Evolutionary conservation across 371 early-diverging fungal genomes (phyloP).

Genomic region (Mortierella polycephala): DNA sequence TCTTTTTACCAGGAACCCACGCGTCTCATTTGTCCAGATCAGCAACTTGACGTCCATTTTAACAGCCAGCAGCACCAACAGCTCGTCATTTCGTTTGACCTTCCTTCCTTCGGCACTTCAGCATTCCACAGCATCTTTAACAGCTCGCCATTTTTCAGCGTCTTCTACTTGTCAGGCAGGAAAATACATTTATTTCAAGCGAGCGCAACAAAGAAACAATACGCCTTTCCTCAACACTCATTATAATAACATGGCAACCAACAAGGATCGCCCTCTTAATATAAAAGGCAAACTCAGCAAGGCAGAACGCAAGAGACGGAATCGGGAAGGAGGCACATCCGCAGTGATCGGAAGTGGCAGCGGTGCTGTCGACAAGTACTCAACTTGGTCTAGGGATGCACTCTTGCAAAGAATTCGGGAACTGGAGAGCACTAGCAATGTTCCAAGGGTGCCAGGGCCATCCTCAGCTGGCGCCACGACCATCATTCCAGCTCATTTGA

Average conservation of each 20-base stretch:
- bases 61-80: neutral
- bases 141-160: constrained; percentile 10
- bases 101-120: neutral
- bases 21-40: constrained; percentile 16
- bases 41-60: neutral
- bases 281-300: constrained; percentile 22
- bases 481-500: constrained; percentile 21
- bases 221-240: constrained; percentile 31
- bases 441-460: neutral
- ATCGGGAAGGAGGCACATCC: constrained; percentile 17
- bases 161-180: constrained; percentile 13
- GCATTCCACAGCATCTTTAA: neutral
- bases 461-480: neutral
- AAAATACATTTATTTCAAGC: constrained; percentile 21
- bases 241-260: constrained; percentile 35
- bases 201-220: constrained; percentile 16
- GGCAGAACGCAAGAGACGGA: constrained; percentile 37
- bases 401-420: constrained; percentile 40
- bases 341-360: constrained; percentile 18
- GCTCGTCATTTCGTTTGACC: neutral
- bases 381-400: constrained; percentile 43
- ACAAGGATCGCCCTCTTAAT: constrained; percentile 33
- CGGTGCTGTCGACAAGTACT: constrained; percentile 31
- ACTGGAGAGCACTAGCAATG: constrained; percentile 15
- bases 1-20: constrained; percentile 17